Percentiles rank a stretch among this genome's conserved stretches.
These are phyloP conservation scores for Fragaria iinumae DNA, from an alignment of 306 rosid genomes.

Conservation along the genomic window DNA sequence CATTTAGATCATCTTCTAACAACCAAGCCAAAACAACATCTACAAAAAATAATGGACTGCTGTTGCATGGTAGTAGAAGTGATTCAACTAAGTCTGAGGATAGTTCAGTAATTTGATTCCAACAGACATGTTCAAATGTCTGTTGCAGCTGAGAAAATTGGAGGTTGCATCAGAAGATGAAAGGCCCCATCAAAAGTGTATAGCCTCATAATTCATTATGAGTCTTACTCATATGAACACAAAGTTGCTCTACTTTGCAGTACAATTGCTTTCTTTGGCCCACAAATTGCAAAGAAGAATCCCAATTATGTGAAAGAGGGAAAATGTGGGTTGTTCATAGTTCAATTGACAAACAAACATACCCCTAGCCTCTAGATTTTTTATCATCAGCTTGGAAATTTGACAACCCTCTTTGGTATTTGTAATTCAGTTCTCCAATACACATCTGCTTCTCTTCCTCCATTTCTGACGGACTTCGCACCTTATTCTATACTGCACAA, in stretches of 20 bases:
- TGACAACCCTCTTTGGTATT: constrained; percentile 15
- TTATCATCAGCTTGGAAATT: constrained; percentile 15
- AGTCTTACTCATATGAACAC: constrained; percentile 38
- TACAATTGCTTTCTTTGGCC: constrained; percentile 35
- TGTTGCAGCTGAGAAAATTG: constrained; percentile 42
- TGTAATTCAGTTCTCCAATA: constrained; percentile 29
- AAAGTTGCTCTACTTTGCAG: constrained; percentile 30
- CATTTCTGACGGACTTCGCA: constrained; percentile 17
- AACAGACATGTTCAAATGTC: constrained; percentile 60
- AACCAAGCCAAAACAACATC: too few species aligned
- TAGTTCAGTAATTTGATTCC: constrained; percentile 45
- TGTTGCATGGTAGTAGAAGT: constrained; percentile 11
- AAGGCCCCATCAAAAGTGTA: constrained; percentile 48
- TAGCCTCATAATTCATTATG: constrained; percentile 36
- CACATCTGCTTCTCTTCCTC: constrained; percentile 21
- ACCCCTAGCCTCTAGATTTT: constrained; percentile 18
- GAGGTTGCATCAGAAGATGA: constrained; percentile 31
- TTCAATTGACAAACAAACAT: constrained; percentile 37
- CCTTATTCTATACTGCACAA: constrained; percentile 15
- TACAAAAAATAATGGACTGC: neutral
- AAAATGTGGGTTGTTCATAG: constrained; percentile 46
- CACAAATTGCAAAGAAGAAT: constrained; percentile 40
- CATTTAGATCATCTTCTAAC: neutral
- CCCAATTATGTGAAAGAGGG: constrained; percentile 38
- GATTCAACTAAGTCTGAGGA: constrained; percentile 27